Percentiles rank a stretch among this genome's conserved stretches.
These are phyloP conservation scores for Hibiscus tridactylites DNA, from an alignment of 345 rosid genomes.

Conservation along the genomic window DNA sequence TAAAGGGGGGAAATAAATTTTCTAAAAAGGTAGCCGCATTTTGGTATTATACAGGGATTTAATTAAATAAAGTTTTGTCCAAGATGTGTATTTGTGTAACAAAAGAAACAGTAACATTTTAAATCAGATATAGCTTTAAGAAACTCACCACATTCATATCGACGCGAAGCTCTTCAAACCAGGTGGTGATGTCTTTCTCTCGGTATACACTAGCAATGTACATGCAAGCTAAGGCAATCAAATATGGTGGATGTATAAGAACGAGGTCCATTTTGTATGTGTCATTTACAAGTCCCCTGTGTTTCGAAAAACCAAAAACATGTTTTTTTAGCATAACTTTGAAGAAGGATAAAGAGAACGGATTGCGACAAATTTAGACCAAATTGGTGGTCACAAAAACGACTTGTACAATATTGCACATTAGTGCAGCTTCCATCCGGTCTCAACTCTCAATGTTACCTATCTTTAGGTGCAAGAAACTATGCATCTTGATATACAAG, in stretches of 20 bases:
- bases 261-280: constrained; percentile 92
- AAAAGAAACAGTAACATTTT: not conserved
- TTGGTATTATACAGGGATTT: not conserved
- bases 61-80: not conserved
- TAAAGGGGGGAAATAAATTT: not conserved
- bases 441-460: not conserved
- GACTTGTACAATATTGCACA: not conserved
- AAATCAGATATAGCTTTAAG: not conserved
- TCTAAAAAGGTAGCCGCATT: not conserved
- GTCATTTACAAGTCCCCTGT: constrained; percentile 95
- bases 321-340: not conserved
- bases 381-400: not conserved
- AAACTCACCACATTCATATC: constrained; percentile 88
- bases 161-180: constrained; percentile 94
- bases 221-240: constrained; percentile 88
- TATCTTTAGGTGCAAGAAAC: not conserved
- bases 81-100: not conserved
- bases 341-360: not conserved
- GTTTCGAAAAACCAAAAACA: constrained; percentile 12
- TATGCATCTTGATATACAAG: not conserved
- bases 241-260: constrained; percentile 83
- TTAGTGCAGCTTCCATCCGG: not conserved
- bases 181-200: constrained; percentile 69
- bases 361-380: not conserved
- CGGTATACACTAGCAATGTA: constrained; percentile 66